Base-by-base conservation (phyloP, 2,329 filamentous ascomycete genomes). In the Epichloe amarillans region DNA sequence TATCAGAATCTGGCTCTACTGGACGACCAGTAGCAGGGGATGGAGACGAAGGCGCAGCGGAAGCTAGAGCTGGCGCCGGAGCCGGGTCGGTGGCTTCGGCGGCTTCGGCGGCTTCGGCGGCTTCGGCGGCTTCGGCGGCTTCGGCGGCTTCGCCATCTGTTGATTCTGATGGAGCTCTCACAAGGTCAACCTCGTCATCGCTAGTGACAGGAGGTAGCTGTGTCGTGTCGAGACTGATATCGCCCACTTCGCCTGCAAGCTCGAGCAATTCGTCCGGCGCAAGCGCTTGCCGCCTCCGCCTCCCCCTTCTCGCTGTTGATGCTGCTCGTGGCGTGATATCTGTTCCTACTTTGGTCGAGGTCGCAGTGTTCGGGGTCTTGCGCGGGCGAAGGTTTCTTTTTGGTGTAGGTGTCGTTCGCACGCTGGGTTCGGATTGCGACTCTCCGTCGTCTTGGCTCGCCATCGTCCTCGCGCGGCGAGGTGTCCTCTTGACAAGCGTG, bases 401-500 rank as follows among this genome's bases (percentile, higher is more conserved):
- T 2, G 64, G 55, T 47, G 54, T 66, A 5, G 69, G 58, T 26
- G 67, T 70, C 11, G 63, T 54, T 42, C 64, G 58, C 15, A 55
- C 52, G 50, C 51, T 57, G 15, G 48, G 23, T 12, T 60, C 57
- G 23, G 49, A 50, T 12, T 52, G 51, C 19, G 57, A 50, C 17
- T 61, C 60, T n/a, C 61, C 61, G 11, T 62, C 61, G 7, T 61
- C 61, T 26, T 49, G 55, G 15, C 58, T 52, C 51, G 63, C 61
- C 50, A 59, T 53, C 14, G 55, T 64, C 30, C 68, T 69, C 44
- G 63, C 59, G 23, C 64, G 62, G 39, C 65, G 59, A 23, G 68
- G 61, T 1, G 61, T 65, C 46, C 63, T 66, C 47, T 58, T 62
- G 17, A 69, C 64, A 4, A 74, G 74, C 2, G 74, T 75, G 11